These are phyloP conservation scores for Pelargonium citronellum DNA, from an alignment of 441 rosid species.

Conservation along the genomic window DNA sequence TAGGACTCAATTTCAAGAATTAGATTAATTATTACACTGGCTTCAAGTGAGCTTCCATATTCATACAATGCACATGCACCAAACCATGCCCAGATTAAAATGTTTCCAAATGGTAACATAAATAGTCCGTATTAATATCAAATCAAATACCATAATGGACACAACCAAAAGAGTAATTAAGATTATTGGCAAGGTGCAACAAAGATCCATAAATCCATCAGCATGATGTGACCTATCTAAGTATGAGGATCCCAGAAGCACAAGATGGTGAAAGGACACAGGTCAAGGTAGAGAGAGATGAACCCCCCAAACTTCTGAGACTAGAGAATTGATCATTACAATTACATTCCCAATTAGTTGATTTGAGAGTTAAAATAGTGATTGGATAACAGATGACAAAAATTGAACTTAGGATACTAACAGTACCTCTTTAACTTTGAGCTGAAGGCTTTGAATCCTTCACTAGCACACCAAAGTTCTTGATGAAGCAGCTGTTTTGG, in stretches of 20 bases:
- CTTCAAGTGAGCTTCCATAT: constrained; percentile 4
- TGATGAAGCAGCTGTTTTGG: constrained; percentile 88
- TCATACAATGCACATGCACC: not conserved
- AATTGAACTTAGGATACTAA: constrained; percentile 6
- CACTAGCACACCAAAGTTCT: constrained; percentile 99
- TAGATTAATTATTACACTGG: not conserved
- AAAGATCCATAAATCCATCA: constrained; percentile 8
- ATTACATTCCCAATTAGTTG: not conserved
- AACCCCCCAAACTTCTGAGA: not conserved
- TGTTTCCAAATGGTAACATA: not conserved
- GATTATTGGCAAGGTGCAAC: constrained; percentile 4
- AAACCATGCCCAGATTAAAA: not conserved
- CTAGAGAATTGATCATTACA: not conserved
- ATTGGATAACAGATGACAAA: not conserved
- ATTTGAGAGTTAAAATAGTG: not conserved
- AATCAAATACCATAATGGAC: not conserved
- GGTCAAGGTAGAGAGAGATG: constrained; percentile 9
- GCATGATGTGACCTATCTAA: not conserved
- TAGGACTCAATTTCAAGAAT: not conserved
- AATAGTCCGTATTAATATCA: not conserved
- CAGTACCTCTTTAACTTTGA: constrained; percentile 75
- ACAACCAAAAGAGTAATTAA: not conserved
- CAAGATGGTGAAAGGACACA: constrained; percentile 4
- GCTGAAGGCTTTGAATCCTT: constrained; percentile 92
- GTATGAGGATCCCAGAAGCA: constrained; percentile 6